These are phyloP conservation scores for Fagus crenata DNA, from an alignment of 306 rosid genomes.

Conservation along the genomic window DNA sequence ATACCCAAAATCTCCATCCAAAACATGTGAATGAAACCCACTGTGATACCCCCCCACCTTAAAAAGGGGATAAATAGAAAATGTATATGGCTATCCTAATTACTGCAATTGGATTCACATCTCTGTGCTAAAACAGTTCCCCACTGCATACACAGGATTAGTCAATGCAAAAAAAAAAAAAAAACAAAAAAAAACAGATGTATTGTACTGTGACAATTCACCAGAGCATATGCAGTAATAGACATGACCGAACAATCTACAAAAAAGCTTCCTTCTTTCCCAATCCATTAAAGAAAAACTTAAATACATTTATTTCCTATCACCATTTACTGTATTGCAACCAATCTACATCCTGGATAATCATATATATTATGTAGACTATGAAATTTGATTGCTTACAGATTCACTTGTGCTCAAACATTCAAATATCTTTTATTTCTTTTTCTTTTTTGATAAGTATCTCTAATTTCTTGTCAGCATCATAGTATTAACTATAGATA, in stretches of 20 bases:
- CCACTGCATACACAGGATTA: background rate
- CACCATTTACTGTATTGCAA: background rate
- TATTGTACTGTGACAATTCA: background rate
- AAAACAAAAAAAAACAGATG: background rate
- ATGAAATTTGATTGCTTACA: background rate
- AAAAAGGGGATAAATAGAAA: background rate
- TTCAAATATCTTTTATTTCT: background rate
- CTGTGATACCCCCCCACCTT: background rate
- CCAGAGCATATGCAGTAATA: background rate
- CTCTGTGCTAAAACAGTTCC: constrained; percentile 2
- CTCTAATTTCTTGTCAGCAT: too few species aligned
- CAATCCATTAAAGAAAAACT: background rate
- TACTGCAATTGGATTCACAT: background rate
- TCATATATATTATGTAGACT: background rate
- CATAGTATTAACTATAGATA: background rate
- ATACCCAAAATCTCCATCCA: background rate
- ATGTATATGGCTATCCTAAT: background rate
- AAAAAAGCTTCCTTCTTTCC: background rate
- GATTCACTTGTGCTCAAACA: background rate
- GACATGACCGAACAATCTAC: background rate
- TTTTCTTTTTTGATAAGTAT: too few species aligned
- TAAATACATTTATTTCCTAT: background rate
- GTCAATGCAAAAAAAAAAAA: background rate
- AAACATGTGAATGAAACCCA: background rate
- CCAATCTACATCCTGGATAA: background rate